Evolutionary conservation across 2,329 filamentous ascomycete species (phyloP), one percentile per base, ranked within the genome.

Genomic region (Madurella mycetomatis): DNA sequence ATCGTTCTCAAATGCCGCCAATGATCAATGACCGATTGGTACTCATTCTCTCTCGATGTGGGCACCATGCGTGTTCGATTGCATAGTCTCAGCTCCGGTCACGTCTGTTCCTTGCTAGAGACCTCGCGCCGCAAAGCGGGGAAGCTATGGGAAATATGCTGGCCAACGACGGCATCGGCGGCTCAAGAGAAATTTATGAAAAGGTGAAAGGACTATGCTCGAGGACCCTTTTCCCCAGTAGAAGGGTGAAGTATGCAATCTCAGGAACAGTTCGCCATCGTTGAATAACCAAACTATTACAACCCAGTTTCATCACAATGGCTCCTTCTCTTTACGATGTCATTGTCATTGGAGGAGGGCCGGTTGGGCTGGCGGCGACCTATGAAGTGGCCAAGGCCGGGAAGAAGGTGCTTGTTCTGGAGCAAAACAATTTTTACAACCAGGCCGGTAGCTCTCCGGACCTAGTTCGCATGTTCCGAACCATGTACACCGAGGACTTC

Each of bases 401-500:
- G 15, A 46, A 32, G 25, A 46, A 15, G 18, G 43, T 46, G 9
- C 43, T 46, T 19, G 43, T 46, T 31, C 25, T 46, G 19, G 25
- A 46, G 34, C 43, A 46, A n/a, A 46, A 46, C 19, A 46, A 46
- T 19, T 46, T 46, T 13, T 46, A 31, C 43, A 46, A 46, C 43
- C 43, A 46, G 15, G 43, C 43, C 25, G 43, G 43, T 2, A 46
- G 43, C 43, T 46, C 43, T 31, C 43, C 43, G 17, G 43, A 46
- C n/a, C 43, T 46, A 1, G 32, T 46, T 17, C 49, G 41, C 4
- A 51, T 51, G 41, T 51, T 46, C 13, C 49, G 41, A 15, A 49
- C 47, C 30, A 51, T 45, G 49, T 51, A 51, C 17, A 51, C 49
- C 2, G 49, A 51, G 19, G 13, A 18, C 30, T 51, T 46, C 42